Evolutionary conservation across 2,329 filamentous ascomycete species (phyloP).

Genomic region (Anthostomella pinea): DNA sequence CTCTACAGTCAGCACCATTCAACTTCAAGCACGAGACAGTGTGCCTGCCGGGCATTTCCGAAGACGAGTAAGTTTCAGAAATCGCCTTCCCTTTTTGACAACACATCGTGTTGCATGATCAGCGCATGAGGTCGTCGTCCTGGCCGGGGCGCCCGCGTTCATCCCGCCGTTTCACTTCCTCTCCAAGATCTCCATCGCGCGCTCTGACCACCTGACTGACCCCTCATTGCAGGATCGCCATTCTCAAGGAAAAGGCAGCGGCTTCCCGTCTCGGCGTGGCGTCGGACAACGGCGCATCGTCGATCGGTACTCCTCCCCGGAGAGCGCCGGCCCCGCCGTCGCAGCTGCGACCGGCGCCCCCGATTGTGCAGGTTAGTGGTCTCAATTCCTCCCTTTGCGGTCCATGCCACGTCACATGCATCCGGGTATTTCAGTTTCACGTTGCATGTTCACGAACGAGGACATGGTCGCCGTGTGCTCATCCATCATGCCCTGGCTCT

Average conservation of each 20-base stretch:
- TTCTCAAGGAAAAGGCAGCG: slow-evolving; percentile 51
- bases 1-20: slow-evolving; percentile 53
- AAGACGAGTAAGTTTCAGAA: slow-evolving; percentile 52
- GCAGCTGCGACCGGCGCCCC: slow-evolving; percentile 15
- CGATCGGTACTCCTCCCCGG: slow-evolving; percentile 23
- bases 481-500: slow-evolving; percentile 7
- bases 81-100: not conserved
- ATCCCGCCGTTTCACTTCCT: not conserved
- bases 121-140: no score
- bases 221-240: slow-evolving; percentile 37
- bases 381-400: not conserved
- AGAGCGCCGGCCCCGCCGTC: slow-evolving; percentile 25
- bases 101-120: no score
- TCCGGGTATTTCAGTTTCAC: not conserved
- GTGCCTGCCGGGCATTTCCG: slow-evolving; percentile 52
- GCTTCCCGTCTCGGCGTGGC: slow-evolving; percentile 47
- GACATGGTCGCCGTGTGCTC: not conserved
- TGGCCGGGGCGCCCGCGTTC: no score
- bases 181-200: slow-evolving; percentile 1
- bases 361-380: slow-evolving; percentile 20
- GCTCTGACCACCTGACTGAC: slow-evolving; percentile 6
- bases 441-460: not conserved
- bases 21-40: slow-evolving; percentile 55
- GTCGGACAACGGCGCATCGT: slow-evolving; percentile 26
- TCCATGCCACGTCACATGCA: not conserved